phyloP scores from a whole-genome alignment of 2,329 filamentous ascomycete genomes.

The Scleromitrula shiraiana region DNA sequence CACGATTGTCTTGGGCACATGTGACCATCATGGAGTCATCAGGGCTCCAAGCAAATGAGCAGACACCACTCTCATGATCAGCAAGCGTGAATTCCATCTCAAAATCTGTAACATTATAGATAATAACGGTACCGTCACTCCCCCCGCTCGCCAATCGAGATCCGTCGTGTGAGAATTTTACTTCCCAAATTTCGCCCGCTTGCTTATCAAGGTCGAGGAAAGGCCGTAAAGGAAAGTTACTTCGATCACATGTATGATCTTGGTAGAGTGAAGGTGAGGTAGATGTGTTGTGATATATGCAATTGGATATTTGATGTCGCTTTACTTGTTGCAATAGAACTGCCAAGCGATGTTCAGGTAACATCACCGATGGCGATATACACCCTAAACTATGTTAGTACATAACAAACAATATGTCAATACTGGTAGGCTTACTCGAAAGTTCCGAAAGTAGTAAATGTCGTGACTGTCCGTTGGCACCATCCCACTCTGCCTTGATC shows the following conservation, averaged over 20 bases:
- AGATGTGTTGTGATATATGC: constrained; percentile 80
- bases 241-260: constrained; percentile 76
- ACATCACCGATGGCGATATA: constrained; percentile 94
- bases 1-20: constrained; percentile 67
- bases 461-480: constrained; percentile 66
- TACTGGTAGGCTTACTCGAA: constrained; percentile 55
- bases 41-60: constrained; percentile 83
- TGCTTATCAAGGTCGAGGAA: constrained; percentile 65
- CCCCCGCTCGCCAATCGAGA: constrained; percentile 75
- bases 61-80: constrained; percentile 63
- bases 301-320: constrained; percentile 70
- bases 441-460: constrained; percentile 69
- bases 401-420: not conserved
- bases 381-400: constrained; percentile 48
- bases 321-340: constrained; percentile 78
- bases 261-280: constrained; percentile 76
- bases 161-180: constrained; percentile 85
- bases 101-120: constrained; percentile 74
- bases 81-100: constrained; percentile 51
- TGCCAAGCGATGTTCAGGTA: constrained; percentile 83
- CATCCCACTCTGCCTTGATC: constrained; percentile 75
- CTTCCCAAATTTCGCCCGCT: constrained; percentile 80
- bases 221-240: constrained; percentile 68
- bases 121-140: constrained; percentile 62
- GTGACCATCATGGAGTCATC: constrained; percentile 81